A percentile compares a stretch with the other conserved stretches of the same genome.
Conservation (phyloP, 2,329 filamentous ascomycete genomes). For the Aureobasidium uvarum region DNA sequence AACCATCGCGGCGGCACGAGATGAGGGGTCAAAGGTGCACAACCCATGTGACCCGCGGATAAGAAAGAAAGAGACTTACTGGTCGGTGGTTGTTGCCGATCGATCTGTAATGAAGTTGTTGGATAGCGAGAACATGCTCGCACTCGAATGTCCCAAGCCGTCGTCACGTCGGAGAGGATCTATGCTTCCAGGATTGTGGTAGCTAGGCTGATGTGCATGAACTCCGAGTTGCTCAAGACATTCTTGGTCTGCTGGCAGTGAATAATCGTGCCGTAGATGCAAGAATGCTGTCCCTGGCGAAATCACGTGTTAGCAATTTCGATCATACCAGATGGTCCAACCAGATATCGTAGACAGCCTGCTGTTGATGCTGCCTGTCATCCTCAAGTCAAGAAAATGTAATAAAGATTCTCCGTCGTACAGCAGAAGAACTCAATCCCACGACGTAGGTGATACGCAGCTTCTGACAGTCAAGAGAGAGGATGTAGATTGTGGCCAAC, state of each 20-base stretch:
- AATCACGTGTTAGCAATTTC: constrained; percentile 1
- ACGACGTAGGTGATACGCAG: neutral
- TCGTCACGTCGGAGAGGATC: constrained; percentile 54
- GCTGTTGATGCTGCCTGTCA: neutral
- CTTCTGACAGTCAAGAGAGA: neutral
- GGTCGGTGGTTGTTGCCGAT: constrained; percentile 45
- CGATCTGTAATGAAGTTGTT: constrained; percentile 21
- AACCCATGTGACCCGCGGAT: constrained; percentile 18
- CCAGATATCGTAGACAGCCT: neutral
- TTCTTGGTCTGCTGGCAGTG: constrained; percentile 40
- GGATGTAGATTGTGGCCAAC: neutral
- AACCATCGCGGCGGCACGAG: constrained; percentile 15
- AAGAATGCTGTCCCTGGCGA: constrained; percentile 21
- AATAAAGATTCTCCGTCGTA: neutral
- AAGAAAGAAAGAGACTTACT: constrained; percentile 27
- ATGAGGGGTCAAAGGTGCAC: constrained; percentile 20
- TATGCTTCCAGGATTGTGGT: constrained; percentile 44
- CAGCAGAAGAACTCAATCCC: neutral
- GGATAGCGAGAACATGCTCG: constrained; percentile 46
- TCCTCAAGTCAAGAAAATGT: neutral
- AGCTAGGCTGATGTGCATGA: constrained; percentile 48
- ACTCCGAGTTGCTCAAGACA: constrained; percentile 47
- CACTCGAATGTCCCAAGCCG: constrained; percentile 48
- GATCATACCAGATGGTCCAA: neutral
- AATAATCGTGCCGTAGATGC: constrained; percentile 21